phyloP scores from a whole-genome alignment of 306 rosid species.

The Medicago truncatula region DNA sequence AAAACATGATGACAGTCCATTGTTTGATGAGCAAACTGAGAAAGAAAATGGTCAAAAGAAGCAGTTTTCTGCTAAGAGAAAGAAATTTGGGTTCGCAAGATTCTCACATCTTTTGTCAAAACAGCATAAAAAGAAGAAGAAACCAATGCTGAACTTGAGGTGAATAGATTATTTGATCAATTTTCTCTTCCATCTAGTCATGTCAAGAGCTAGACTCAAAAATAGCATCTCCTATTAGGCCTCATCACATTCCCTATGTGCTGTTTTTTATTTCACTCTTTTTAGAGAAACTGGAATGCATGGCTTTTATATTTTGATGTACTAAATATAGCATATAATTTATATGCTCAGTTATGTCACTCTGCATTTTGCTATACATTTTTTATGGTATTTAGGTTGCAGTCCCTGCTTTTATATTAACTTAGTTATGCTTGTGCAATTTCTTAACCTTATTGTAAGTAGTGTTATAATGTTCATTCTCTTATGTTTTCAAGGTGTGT shows the following conservation, averaged over 20 bases:
- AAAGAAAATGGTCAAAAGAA: conserved; percentile 55
- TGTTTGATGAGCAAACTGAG: conserved; percentile 45
- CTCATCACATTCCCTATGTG: not conserved
- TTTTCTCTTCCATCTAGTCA: not conserved
- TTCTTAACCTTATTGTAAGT: not conserved
- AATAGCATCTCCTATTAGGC: conserved; percentile 3
- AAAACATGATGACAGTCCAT: conserved; percentile 54
- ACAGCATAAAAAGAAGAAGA: conserved; percentile 56
- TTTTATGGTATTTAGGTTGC: conserved; percentile 19
- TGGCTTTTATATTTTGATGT: not conserved
- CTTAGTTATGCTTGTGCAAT: not conserved
- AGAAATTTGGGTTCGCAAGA: conserved; percentile 79
- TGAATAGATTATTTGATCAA: conserved; percentile 39
- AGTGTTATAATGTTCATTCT: conserved; percentile 28
- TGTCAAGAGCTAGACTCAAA: not conserved
- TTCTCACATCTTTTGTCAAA: conserved; percentile 71
- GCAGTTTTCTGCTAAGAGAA: conserved; percentile 67
- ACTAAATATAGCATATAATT: not conserved
- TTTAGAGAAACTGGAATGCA: not conserved
- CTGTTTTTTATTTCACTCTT: not conserved
- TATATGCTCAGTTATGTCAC: not conserved
- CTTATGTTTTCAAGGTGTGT: not conserved
- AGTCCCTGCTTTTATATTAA: conserved; percentile 18
- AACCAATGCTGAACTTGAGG: conserved; percentile 63
- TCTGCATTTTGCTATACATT: conserved; percentile 5